phyloP scores from a whole-genome alignment of 805 yeast genomes.

The Saccharomycopsis sp. region DNA sequence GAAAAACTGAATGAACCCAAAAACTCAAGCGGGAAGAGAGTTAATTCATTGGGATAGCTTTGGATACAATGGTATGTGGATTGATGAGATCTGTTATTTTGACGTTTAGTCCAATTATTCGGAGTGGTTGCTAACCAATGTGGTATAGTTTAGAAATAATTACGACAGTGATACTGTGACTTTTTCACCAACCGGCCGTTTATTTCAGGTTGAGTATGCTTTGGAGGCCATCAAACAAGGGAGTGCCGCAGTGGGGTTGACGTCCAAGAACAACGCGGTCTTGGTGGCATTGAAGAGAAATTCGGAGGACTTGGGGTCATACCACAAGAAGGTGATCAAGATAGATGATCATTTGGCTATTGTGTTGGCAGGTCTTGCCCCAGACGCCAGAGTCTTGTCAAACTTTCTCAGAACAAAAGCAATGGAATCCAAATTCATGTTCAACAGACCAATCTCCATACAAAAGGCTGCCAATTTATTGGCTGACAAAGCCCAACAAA shows the following conservation, averaged over 20 bases:
- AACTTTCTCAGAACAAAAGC: conserved; percentile 88
- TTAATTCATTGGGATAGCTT: too few species aligned
- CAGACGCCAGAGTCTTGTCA: conserved; percentile 92
- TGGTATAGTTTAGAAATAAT: conserved; percentile 83
- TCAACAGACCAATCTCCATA: conserved; percentile 75
- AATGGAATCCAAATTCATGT: conserved; percentile 76
- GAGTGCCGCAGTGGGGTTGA: conserved; percentile 90
- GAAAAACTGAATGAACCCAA: too few species aligned
- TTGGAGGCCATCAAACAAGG: conserved; percentile 97
- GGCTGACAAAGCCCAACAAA: conserved; percentile 95
- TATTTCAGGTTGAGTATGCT: conserved; percentile 86
- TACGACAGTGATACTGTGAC: conserved; percentile 98
- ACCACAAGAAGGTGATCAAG: conserved; percentile 86
- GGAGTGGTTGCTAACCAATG: not conserved
- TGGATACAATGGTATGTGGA: too few species aligned
- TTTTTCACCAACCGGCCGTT: conserved; percentile 89
- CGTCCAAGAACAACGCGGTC: conserved; percentile 80
- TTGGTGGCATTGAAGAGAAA: conserved; percentile 90
- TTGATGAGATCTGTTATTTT: too few species aligned
- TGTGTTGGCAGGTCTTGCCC: conserved; percentile 95
- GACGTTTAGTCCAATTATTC: too few species aligned
- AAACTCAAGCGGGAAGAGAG: too few species aligned
- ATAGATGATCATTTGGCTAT: conserved; percentile 92
- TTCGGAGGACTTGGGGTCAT: conserved; percentile 95
- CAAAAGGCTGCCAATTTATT: conserved; percentile 75